phyloP scores from a whole-genome alignment of 2,329 filamentous ascomycete genomes.

The Cercospora janseana region DNA sequence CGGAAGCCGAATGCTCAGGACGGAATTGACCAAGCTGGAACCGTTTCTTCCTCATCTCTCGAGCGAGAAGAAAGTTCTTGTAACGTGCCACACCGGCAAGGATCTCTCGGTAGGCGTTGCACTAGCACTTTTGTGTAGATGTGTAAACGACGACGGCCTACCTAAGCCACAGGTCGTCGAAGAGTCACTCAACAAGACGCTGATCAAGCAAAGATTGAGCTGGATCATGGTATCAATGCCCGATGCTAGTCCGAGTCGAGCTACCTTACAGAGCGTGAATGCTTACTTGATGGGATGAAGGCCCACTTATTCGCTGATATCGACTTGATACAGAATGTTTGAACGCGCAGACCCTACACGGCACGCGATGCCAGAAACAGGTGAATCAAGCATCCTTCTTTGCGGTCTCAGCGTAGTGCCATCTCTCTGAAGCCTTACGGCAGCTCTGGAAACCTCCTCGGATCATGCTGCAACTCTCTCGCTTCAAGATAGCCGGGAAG shows the following conservation, averaged over 20 bases:
- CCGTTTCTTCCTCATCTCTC: conserved; percentile 6
- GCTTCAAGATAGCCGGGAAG: conserved; percentile 7
- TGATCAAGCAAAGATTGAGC: conserved; percentile 75
- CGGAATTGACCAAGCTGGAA: conserved; percentile 61
- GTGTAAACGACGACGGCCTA: conserved; percentile 63
- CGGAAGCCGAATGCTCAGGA: conserved; percentile 78
- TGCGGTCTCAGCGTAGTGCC: not conserved
- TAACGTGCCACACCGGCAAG: conserved; percentile 74
- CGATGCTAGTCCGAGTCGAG: conserved; percentile 76
- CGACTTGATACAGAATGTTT: too few relatives aligned
- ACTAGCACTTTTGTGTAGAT: conserved; percentile 72
- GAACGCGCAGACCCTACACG: too few relatives aligned
- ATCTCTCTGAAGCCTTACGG: conserved; percentile 5
- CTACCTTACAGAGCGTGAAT: conserved; percentile 88
- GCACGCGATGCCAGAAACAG: too few relatives aligned
- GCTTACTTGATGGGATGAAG: conserved; percentile 69
- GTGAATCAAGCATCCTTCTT: too few relatives aligned
- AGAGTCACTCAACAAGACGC: conserved; percentile 61
- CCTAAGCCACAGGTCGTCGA: not conserved
- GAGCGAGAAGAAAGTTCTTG: conserved; percentile 41
- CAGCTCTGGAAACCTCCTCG: conserved; percentile 10
- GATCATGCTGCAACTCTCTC: conserved; percentile 4
- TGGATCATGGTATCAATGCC: conserved; percentile 78
- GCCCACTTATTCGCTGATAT: too few relatives aligned
- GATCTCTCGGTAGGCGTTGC: conserved; percentile 78